phyloP scores from a whole-genome alignment of 2,329 filamentous ascomycete species.

The Diatrype stigma region DNA sequence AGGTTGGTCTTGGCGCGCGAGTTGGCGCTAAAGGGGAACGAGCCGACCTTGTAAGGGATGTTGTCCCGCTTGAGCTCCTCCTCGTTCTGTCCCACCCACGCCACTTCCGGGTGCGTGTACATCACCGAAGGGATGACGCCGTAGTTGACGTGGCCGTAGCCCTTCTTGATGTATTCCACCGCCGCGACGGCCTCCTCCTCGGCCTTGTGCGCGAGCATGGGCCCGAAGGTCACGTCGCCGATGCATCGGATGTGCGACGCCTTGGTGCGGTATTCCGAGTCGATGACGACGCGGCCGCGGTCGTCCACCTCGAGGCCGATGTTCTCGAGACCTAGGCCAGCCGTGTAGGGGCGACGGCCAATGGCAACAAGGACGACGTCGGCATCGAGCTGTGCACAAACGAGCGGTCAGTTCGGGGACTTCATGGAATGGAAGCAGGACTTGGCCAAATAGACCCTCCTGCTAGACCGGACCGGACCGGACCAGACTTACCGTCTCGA shows the following conservation, averaged over 20 bases:
- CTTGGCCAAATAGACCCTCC: too few species aligned
- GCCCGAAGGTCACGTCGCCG: slow-evolving; percentile 93
- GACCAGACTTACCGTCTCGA: slow-evolving; percentile 66
- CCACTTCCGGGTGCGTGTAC: slow-evolving; percentile 98
- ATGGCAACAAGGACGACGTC: slow-evolving; percentile 97
- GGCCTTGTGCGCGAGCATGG: slow-evolving; percentile 99
- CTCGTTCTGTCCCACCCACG: slow-evolving; percentile 98
- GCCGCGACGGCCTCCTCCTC: slow-evolving; percentile 96
- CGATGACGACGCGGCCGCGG: slow-evolving; percentile 90
- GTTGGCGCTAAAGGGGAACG: slow-evolving; percentile 97
- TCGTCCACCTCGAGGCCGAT: slow-evolving; percentile 89
- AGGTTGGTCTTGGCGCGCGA: slow-evolving; percentile 98
- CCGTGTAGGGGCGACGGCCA: slow-evolving; percentile 90
- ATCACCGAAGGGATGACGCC: slow-evolving; percentile 96
- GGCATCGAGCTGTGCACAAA: slow-evolving; percentile 66
- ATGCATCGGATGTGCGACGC: slow-evolving; percentile 94
- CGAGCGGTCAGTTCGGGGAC: slow-evolving; percentile 4
- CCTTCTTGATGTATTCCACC: slow-evolving; percentile 96
- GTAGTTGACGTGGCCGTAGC: slow-evolving; percentile 98
- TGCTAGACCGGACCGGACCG: too few species aligned
- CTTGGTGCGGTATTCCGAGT: slow-evolving; percentile 98
- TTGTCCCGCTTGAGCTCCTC: slow-evolving; percentile 87
- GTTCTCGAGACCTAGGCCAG: slow-evolving; percentile 88
- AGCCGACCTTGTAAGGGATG: slow-evolving; percentile 87
- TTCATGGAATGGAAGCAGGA: slow-evolving; percentile 2